Evolutionary conservation across 176 grass and related monocot species (phyloP).

Genomic region (Musa troglodytarum): DNA sequence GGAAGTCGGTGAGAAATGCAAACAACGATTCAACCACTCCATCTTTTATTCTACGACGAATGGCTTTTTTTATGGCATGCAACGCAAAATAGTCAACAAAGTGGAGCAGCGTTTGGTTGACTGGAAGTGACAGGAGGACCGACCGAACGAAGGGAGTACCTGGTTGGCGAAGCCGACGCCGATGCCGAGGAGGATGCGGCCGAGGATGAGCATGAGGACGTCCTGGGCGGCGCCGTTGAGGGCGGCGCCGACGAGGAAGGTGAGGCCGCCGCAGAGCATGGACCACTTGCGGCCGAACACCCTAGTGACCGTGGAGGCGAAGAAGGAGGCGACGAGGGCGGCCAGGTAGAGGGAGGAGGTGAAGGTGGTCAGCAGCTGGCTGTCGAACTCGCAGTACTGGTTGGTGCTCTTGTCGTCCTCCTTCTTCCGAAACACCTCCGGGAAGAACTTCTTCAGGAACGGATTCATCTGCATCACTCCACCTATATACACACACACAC

Average conservation of each 20-base stretch:
- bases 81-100: neutral
- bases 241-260: constrained; percentile 68
- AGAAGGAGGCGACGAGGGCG: constrained; percentile 76
- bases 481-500: constrained; percentile 15
- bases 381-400: constrained; percentile 98
- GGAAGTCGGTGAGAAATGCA: too few species aligned
- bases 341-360: constrained; percentile 92
- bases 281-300: constrained; percentile 82
- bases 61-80: too few species aligned
- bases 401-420: constrained; percentile 31
- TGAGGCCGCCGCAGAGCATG: constrained; percentile 83
- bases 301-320: constrained; percentile 53
- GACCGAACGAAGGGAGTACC: constrained; percentile 24
- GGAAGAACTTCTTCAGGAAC: constrained; percentile 77
- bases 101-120: neutral
- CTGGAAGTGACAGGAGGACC: too few species aligned
- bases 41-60: too few species aligned
- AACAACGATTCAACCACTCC: too few species aligned
- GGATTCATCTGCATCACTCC: constrained; percentile 87
- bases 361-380: constrained; percentile 80
- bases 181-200: constrained; percentile 85
- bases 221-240: constrained; percentile 61
- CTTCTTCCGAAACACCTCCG: constrained; percentile 63
- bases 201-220: constrained; percentile 72
- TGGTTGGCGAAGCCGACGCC: constrained; percentile 94